These are phyloP conservation scores for Smithsoniella earleae DNA, from an alignment of 163 green algal genomes.

Conservation along the genomic window DNA sequence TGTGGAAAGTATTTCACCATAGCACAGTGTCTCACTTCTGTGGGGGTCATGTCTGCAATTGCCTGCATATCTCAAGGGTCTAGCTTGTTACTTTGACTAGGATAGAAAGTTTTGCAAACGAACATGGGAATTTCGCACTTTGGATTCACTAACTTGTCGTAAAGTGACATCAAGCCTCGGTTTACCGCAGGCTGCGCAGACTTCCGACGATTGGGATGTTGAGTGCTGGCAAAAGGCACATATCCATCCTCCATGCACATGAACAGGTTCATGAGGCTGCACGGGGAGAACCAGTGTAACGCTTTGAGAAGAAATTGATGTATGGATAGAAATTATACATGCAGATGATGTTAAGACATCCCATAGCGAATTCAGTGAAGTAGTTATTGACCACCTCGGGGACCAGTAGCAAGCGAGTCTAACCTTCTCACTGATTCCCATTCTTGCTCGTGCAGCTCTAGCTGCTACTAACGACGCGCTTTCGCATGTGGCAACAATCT, in stretches of 20 bases:
- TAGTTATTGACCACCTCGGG: too few species aligned
- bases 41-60: conserved; percentile 15
- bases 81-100: too few species aligned
- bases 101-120: background rate
- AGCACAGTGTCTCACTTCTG: background rate
- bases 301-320: too few species aligned
- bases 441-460: background rate
- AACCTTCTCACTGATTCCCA: conserved; percentile 26
- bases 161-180: background rate
- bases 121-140: background rate
- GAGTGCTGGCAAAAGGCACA: background rate
- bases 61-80: background rate
- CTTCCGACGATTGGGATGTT: background rate
- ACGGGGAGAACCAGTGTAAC: background rate
- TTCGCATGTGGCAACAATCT: background rate
- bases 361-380: too few species aligned
- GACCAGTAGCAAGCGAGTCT: too few species aligned
- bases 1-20: conserved; percentile 12
- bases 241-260: background rate
- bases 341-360: too few species aligned
- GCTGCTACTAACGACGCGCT: background rate
- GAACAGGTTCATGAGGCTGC: background rate
- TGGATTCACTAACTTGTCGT: background rate
- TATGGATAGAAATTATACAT: too few species aligned
- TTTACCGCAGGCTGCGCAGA: background rate